phyloP scores from a whole-genome alignment of 1,284 basidiomycete species.

The Pisolithus thermaeus region DNA sequence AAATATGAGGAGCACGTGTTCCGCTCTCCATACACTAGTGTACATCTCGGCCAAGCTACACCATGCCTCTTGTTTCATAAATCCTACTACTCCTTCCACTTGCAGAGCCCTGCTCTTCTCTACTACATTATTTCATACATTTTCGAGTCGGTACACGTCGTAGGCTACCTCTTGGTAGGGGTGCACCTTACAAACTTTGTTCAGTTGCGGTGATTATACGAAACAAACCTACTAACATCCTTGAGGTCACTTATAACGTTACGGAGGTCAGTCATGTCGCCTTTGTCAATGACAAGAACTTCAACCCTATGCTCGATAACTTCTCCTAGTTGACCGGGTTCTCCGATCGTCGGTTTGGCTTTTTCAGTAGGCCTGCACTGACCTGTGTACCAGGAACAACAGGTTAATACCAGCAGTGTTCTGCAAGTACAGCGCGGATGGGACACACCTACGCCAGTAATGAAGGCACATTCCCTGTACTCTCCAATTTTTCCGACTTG shows the following conservation, averaged over 20 bases:
- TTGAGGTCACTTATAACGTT: slow-evolving; percentile 41
- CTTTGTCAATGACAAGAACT: slow-evolving; percentile 39
- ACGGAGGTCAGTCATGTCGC: slow-evolving; percentile 12
- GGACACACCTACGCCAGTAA: slow-evolving; percentile 43
- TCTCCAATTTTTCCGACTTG: slow-evolving; percentile 45
- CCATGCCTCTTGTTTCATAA: no score
- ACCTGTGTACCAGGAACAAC: slow-evolving; percentile 25
- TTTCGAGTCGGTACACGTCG: slow-evolving; percentile 36
- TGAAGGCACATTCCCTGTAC: slow-evolving; percentile 48
- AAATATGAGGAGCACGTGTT: no score
- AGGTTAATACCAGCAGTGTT: neutral
- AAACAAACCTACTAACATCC: slow-evolving; percentile 32
- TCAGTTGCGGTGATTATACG: neutral
- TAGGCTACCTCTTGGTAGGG: slow-evolving; percentile 43
- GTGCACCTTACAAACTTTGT: slow-evolving; percentile 24
- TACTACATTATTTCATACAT: no score
- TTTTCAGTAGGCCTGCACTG: slow-evolving; percentile 35
- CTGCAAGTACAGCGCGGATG: slow-evolving; percentile 1
- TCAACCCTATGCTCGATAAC: slow-evolving; percentile 54
- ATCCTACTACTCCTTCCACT: no score
- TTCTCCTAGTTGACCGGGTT: slow-evolving; percentile 35
- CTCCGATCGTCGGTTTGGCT: slow-evolving; percentile 37
- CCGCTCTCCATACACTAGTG: no score
- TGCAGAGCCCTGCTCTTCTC: no score
- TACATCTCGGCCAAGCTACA: no score